A percentile compares a stretch with the other conserved stretches of the same genome.
Evolutionary conservation across 2,329 filamentous ascomycete genomes (phyloP).

Genomic region (Cercospora beticola): DNA sequence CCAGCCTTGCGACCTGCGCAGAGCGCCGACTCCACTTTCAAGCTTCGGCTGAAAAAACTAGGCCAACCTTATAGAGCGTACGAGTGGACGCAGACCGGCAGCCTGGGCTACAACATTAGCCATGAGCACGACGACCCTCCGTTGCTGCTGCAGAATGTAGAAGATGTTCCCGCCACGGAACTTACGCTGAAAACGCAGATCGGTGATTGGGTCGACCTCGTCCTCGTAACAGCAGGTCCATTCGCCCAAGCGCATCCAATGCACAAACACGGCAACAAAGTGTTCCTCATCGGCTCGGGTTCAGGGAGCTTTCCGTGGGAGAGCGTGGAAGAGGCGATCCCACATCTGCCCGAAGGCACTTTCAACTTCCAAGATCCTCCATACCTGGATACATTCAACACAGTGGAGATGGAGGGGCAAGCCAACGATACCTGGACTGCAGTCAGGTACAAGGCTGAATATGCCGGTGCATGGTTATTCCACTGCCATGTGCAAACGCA

Average conservation of each 20-base stretch:
- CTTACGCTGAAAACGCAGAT: conserved; percentile 29
- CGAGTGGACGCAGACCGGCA: conserved; percentile 25
- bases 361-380: conserved; percentile 61
- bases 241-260: conserved; percentile 53
- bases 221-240: conserved; percentile 27
- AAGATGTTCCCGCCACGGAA: conserved; percentile 3
- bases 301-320: conserved; percentile 51
- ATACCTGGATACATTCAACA: conserved; percentile 51
- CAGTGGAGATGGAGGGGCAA: conserved; percentile 9
- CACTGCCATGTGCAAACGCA: conserved; percentile 54
- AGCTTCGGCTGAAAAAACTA: conserved; percentile 23
- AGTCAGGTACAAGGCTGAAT: conserved; percentile 47
- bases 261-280: conserved; percentile 64
- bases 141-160: conserved; percentile 15
- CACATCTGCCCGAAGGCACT: conserved; percentile 42
- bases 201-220: conserved; percentile 37
- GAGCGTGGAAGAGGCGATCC: conserved; percentile 54
- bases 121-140: conserved; percentile 17
- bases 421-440: conserved; percentile 41
- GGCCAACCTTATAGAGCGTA: conserved; percentile 21
- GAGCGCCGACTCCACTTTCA: conserved; percentile 20
- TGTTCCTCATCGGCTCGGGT: conserved; percentile 57
- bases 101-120: conserved; percentile 21
- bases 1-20: conserved; percentile 16
- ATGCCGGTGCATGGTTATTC: conserved; percentile 50